Conservation (phyloP, 73 alveolate genomes). For the Paraurostyla sp. region DNA sequence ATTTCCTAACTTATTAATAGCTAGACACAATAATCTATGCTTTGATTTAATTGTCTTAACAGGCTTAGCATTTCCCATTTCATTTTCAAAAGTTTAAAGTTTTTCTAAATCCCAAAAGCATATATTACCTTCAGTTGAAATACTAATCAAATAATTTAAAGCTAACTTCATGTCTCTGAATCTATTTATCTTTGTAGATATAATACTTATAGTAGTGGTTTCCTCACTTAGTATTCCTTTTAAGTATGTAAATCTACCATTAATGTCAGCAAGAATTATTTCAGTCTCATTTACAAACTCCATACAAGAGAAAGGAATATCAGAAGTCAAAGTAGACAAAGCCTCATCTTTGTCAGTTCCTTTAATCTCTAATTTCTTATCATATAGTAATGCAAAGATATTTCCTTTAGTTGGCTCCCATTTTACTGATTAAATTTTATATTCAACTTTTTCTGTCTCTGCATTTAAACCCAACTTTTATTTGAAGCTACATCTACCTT, state of each 20-base stretch:
- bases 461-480: conserved; percentile 39
- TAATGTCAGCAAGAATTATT: background rate
- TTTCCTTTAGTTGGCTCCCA: conserved; percentile 21
- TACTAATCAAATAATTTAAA: background rate
- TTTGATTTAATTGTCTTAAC: conserved; percentile 37
- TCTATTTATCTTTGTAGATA: conserved; percentile 15
- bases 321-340: background rate
- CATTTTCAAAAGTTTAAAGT: background rate
- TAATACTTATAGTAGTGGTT: background rate
- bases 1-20: background rate
- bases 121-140: conserved; percentile 48
- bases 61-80: conserved; percentile 28
- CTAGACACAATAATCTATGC: conserved; percentile 16
- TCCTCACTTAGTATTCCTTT: background rate
- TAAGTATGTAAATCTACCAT: conserved; percentile 27
- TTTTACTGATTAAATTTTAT: conserved; percentile 10
- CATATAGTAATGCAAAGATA: conserved; percentile 19
- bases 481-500: conserved; percentile 50
- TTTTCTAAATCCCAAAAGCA: conserved; percentile 21
- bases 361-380: conserved; percentile 7
- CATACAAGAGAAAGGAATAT: background rate
- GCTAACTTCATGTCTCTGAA: conserved; percentile 16
- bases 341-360: conserved; percentile 18
- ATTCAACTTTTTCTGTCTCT: background rate
- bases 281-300: background rate